phyloP scores from a whole-genome alignment of 1,284 basidiomycete genomes.

The Cryptococcus jaspeensis region DNA sequence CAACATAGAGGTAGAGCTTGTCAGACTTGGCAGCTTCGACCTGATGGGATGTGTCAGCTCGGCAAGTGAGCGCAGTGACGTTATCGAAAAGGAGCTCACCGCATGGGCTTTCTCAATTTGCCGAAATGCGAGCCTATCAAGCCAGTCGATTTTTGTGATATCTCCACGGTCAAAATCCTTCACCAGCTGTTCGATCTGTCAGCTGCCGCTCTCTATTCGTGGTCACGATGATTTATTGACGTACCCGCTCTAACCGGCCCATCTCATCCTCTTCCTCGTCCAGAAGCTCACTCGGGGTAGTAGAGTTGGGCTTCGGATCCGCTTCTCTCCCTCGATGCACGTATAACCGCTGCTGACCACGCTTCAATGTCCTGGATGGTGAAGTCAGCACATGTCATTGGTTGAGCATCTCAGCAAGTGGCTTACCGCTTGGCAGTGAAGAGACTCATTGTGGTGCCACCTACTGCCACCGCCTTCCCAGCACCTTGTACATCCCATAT shows the following conservation, averaged over 20 bases:
- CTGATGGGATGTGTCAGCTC: constrained; percentile 51
- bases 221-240: constrained; percentile 16
- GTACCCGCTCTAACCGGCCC: constrained; percentile 87
- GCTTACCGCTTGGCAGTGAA: constrained; percentile 86
- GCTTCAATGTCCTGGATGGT: constrained; percentile 72
- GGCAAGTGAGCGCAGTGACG: not conserved
- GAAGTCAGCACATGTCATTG: constrained; percentile 6
- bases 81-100: constrained; percentile 54
- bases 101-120: constrained; percentile 91
- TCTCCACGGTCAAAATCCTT: constrained; percentile 96
- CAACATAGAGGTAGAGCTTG: constrained; percentile 88
- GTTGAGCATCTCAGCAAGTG: not conserved
- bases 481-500: constrained; percentile 90
- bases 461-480: constrained; percentile 70
- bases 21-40: constrained; percentile 83
- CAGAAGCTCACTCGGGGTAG: constrained; percentile 79
- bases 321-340: constrained; percentile 81
- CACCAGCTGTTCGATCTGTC: constrained; percentile 63
- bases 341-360: constrained; percentile 84
- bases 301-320: constrained; percentile 75
- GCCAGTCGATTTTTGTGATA: constrained; percentile 90
- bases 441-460: constrained; percentile 83
- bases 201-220: not conserved
- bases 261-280: constrained; percentile 73
- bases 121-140: constrained; percentile 87